These are phyloP conservation scores for Aspergillus brasiliensis DNA, from an alignment of 2,329 filamentous ascomycete species.

Conservation along the genomic window DNA sequence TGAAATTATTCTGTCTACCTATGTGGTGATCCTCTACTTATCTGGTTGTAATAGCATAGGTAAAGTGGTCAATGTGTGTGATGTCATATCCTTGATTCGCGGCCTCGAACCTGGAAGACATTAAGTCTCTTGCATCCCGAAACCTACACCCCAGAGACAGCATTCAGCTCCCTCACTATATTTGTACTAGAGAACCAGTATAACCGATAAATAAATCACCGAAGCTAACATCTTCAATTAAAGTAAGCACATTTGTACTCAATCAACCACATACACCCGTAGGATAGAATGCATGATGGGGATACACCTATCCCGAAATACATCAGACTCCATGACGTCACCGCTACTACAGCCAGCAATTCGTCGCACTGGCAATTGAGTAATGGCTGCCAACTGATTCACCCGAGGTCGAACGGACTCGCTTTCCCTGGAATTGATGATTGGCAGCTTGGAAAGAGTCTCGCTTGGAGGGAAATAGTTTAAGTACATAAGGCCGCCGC, in stretches of 20 bases:
- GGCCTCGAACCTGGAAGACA: constrained; percentile 5
- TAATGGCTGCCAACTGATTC: background rate
- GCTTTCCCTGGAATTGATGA: background rate
- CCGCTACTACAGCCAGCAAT: background rate
- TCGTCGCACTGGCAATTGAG: background rate
- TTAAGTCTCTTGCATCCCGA: background rate
- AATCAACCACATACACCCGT: background rate
- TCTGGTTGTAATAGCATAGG: background rate
- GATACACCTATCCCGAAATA: background rate
- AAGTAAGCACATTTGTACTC: too few species aligned
- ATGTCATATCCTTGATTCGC: constrained; percentile 7
- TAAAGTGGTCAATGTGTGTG: background rate
- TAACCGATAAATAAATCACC: background rate
- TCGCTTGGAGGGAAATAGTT: background rate
- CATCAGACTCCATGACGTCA: constrained; percentile 17
- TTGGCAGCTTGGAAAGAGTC: constrained; percentile 1
- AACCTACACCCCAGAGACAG: too few species aligned
- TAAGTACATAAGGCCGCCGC: background rate
- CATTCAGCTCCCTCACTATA: too few species aligned
- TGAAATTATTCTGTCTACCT: too few species aligned
- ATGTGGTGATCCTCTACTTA: background rate
- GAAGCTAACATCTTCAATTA: too few species aligned
- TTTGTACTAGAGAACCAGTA: too few species aligned
- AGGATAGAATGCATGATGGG: background rate
- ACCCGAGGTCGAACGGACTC: constrained; percentile 4